Evolutionary conservation across 2,329 filamentous ascomycete species (phyloP), one percentile per base, ranked within the genome.

Genomic region (Apiospora koreana): DNA sequence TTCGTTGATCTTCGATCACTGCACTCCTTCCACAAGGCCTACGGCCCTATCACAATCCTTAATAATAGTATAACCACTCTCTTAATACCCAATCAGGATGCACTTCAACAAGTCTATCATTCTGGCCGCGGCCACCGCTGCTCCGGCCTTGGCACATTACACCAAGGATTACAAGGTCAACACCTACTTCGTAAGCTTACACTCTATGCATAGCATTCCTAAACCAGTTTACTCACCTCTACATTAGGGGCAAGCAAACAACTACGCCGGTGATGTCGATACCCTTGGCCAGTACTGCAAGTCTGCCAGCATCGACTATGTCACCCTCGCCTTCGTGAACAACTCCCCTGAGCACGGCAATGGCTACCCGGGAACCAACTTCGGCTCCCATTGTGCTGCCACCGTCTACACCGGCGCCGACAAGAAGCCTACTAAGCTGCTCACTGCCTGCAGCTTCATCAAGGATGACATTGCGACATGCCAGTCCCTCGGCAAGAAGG

Each of bases 401-500:
- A 76, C 74, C 38, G 72, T 76, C 69, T 82, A 82, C 72, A 70
- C 69, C 28, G 21, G 21, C 3, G 74, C 78, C 69, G 66, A 76
- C 18, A 73, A 71, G 62, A 31, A 71, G 23, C 68, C 73, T 28
- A 80, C 82, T 14, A 71, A 74, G 38, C 79, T 83, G 41, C 77
- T 81, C 0, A 74, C 70, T 45, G 70, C 74, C 23, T 83, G 82
- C 72, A 77, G 75, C 21, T 71, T 71, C 66, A 79, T 83, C 67
- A 76, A 77, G 21, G 73, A 74, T 23, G 81, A 81, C 45, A 78
- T 66, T 69, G 72, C 77, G 62, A 75, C 82, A 38, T 92, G 90
- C 78, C 89, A 91, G 77, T 73, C 77, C 5, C 79, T 86, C 69
- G 86, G 86, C 69, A 92, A 91, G 80, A 91, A 89, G 72, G 86